Conservation (phyloP, 805 yeast species). For the Wilhelminamyces savonicus region DNA sequence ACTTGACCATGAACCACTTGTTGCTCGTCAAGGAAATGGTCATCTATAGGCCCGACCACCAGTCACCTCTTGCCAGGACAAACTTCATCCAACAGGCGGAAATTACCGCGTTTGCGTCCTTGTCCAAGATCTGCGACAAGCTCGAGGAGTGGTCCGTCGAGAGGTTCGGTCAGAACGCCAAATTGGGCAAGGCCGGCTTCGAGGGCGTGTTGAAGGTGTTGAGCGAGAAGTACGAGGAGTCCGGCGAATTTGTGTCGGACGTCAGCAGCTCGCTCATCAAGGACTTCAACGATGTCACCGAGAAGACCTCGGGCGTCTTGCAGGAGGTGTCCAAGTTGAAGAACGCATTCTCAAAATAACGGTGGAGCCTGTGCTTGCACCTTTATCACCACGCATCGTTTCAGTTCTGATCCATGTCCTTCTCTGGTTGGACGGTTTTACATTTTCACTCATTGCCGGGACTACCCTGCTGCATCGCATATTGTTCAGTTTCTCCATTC, state of each 20-base stretch:
- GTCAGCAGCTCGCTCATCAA: slow-evolving; percentile 19
- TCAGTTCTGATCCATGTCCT: too few species aligned
- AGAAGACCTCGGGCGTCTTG: slow-evolving; percentile 7
- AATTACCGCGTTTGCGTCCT: slow-evolving; percentile 76
- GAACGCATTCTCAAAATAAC: slow-evolving; percentile 6
- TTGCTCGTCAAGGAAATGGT: slow-evolving; percentile 84
- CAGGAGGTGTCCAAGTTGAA: slow-evolving; percentile 13
- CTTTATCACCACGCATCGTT: too few species aligned
- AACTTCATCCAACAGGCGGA: slow-evolving; percentile 77
- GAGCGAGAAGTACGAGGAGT: slow-evolving; percentile 38
- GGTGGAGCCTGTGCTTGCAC: too few species aligned
- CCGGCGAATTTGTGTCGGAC: slow-evolving; percentile 31
- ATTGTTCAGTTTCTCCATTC: too few species aligned
- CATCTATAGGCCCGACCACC: slow-evolving; percentile 64
- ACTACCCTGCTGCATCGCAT: too few species aligned
- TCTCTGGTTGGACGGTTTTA: too few species aligned
- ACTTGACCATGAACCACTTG: slow-evolving; percentile 72
- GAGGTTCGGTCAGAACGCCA: slow-evolving; percentile 83
- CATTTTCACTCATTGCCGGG: too few species aligned
- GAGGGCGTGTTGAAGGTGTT: slow-evolving; percentile 64
- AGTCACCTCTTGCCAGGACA: slow-evolving; percentile 47
- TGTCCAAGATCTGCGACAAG: slow-evolving; percentile 66
- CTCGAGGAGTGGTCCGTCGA: slow-evolving; percentile 91
- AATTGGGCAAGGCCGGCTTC: slow-evolving; percentile 75
- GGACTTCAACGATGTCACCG: slow-evolving; percentile 21